A percentile compares a stretch with the other conserved stretches of the same genome.
Conservation (phyloP, 305 asterid species). For the Fraxinus floribunda region DNA sequence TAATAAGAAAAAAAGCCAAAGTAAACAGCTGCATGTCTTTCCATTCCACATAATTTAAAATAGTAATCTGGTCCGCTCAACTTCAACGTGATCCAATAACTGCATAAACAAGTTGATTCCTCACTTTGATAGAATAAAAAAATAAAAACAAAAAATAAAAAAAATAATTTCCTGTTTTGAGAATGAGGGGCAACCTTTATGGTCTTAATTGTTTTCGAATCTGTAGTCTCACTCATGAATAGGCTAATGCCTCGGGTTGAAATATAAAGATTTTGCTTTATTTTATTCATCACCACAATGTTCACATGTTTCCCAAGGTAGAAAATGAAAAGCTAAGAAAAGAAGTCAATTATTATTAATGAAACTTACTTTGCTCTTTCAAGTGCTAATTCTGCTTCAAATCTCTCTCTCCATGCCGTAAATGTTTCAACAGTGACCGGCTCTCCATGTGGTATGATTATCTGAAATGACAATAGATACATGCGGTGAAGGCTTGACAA, state of each 20-base stretch:
- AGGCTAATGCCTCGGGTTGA: background rate
- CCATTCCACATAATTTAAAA: background rate
- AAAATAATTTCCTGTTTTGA: background rate
- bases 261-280: background rate
- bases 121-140: background rate
- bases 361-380: conserved; percentile 94
- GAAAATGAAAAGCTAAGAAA: conserved; percentile 17
- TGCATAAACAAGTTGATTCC: conserved; percentile 6
- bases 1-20: conserved; percentile 5
- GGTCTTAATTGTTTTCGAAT: background rate
- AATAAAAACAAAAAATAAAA: background rate
- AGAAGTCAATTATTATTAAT: conserved; percentile 5
- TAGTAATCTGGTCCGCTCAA: background rate
- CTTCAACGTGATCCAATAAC: conserved; percentile 4
- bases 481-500: background rate
- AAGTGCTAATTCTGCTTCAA: conserved; percentile 93
- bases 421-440: conserved; percentile 89
- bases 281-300: background rate
- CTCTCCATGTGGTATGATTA: conserved; percentile 95
- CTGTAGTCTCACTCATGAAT: background rate
- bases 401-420: conserved; percentile 96
- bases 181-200: conserved; percentile 6
- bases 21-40: background rate
- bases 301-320: conserved; percentile 14
- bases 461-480: conserved; percentile 45